Evolutionary conservation across 208 protist genomes (phyloP), one percentile per base, ranked within the genome.

Genomic region (Leishmania martiniquensis): DNA sequence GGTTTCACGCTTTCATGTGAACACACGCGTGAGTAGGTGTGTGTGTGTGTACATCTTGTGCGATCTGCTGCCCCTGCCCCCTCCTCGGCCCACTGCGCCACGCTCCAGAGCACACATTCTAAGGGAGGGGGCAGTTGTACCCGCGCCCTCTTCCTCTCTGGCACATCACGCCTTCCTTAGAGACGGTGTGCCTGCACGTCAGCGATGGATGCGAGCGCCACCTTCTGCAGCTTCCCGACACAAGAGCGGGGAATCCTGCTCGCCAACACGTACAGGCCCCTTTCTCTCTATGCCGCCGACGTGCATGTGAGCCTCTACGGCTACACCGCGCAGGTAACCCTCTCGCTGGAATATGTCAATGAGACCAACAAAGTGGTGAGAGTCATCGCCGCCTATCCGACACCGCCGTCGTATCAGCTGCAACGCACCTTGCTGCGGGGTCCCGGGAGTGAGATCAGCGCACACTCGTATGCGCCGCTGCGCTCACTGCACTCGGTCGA

Each of bases 321-420:
- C n/a, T 86, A 83, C 80, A 78, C 82, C 34, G 90, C 91, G 45
- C 83, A 89, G 44, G 91, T 97, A 39, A 82, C 57, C 37, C 77
- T 94, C 22, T 77, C 78, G 12, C 85, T 89, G 52, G 90, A 93
- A 80, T 97, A 92, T 79, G 72, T 87, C 22, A 97, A 97, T 62
- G 83, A 93, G 45, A 92, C 81, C 0, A 89, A 93, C 68, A 77
- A 85, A 60, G 44, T 77, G 25, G 93, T 91, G n/a, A 44, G 65
- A 32, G 73, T 42, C 9, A 86, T 95, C 70, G 89, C 87, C 10
- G 89, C 82, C n/a, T 90, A 89, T 78, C 83, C 93, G n/a, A 63
- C 89, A 10, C 91, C 93, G 3, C 57, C 76, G 20, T 54, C 60
- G n/a, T 97, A 87, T 86, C 80, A 86, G 15, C 81, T 95, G 22